Base-by-base conservation (phyloP, 371 early-diverging fungal species). In the Mortierella sp. region DNA sequence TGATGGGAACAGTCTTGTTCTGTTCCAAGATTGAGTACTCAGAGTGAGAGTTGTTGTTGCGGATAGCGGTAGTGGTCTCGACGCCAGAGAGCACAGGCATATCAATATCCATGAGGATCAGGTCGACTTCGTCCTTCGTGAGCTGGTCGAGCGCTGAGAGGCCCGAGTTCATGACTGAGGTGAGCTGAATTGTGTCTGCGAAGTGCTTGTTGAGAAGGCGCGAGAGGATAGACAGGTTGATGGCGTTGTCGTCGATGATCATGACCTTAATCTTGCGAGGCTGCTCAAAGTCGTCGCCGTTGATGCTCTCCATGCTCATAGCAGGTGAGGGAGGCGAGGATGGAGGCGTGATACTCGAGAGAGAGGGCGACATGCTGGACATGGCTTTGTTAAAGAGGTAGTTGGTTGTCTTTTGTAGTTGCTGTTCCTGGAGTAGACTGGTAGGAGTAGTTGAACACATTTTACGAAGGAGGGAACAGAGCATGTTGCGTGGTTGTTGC, bases 61-160 rank as follows among this genome's bases (percentile, higher is more conserved):
- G 80, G 49, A 86, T 86, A 49, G 70, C 63, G 17, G 75, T 60
- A 9, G 87, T 82, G 28, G 87, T 84, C 57, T 86, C 84, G 50
- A 88, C 73, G 17, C 90, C 90, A 21, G 80, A 82, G 42, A 88
- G 60, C 6, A 70, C 68, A 23, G 90, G 90, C 90, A 89, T 89
- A 47, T 89, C 88, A 66, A 89, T 89, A 51, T 89, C 90, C 83
- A 88, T 83, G 53, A 89, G 68, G 26, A 89, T 72, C 12, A 87
- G 53, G 72, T 89, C 88, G 66, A 82, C 84, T 26, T 70, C 58
- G 28, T 83, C 71, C 56, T 76, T 72, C 14, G 68, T 52, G 47
- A 89, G 72, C 43, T 72, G 50, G 47, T 80, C 79, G 4, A 89
- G 60, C 23, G 87, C 90, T 48, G 76, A 53, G 53, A 55, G 59